Base-by-base conservation (phyloP, 176 grass and related monocot species). In the Secale cereale region DNA sequence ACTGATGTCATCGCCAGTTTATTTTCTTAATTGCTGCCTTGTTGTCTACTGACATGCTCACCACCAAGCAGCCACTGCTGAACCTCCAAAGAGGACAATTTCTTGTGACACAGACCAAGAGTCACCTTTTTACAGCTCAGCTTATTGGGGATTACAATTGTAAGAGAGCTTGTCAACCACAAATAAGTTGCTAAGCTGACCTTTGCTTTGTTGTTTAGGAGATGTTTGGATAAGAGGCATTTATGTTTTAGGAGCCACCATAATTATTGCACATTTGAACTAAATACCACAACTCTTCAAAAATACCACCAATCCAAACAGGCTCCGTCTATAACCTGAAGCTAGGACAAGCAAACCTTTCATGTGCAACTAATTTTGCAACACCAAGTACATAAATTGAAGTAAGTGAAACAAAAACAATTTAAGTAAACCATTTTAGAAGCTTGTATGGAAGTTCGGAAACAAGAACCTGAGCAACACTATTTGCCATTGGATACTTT, bases 401-500 rank as follows among this genome's bases (percentile, higher is more conserved):
- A 73, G 68, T 45, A 80, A 76, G 30, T 59, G 13, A 28, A 76
- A 46, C 35, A 32, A 19, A 59, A 36, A 50, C 48, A 61, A 69
- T 22, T 59, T 40, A 74, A 73, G 41, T n/a, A 39, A 86, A 66
- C 9, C 10, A 26, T 65, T 65, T 41, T 11, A 7, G 10, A 33
- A 62, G 85, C 16, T 63, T 31, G n/a, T 28, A 77, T 29, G 31
- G 37, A 87, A 86, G 81, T 59, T 56, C 75, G 83, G 17, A 73
- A 87, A 62, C 3, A 78, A 84, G 43, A 89, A 98, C 96, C 96
- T 98, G 96, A 81, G 96, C 96, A 65, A 95, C 96, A 79, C 96
- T 98, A 78, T 95, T 98, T 86, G 96, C 96, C 96, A 98, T 98
- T 43, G 96, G 96, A 89, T 95, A 98, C 64, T 90, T 91, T 19